These are phyloP conservation scores for Collybia mongolica DNA, from an alignment of 768 basidiomycete species.

Conservation along the genomic window DNA sequence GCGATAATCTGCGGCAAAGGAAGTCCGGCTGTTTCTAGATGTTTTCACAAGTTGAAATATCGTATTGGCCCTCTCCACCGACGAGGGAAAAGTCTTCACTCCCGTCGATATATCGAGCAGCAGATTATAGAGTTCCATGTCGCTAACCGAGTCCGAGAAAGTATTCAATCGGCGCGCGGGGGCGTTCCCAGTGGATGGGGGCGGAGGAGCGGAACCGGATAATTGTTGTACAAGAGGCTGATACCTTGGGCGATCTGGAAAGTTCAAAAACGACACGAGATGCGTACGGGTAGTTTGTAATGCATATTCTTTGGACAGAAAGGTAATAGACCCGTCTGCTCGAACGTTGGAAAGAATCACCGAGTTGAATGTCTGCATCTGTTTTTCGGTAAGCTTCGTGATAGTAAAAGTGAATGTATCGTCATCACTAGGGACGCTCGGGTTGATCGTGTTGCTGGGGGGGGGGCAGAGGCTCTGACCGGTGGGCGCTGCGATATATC, in stretches of 20 bases:
- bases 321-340: conserved; percentile 12
- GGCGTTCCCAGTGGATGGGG: neutral
- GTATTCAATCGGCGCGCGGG: neutral
- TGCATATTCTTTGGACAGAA: conserved; percentile 12
- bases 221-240: neutral
- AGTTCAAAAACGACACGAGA: neutral
- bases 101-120: neutral
- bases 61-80: neutral
- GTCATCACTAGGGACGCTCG: conserved; percentile 4
- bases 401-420: conserved; percentile 19
- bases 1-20: neutral
- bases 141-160: neutral
- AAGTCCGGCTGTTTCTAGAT: neutral
- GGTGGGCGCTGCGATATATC: neutral
- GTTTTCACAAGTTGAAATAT: neutral
- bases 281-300: conserved; percentile 6
- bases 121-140: neutral
- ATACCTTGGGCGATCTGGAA: conserved; percentile 2
- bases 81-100: neutral
- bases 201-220: neutral
- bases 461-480: neutral
- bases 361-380: conserved; percentile 10
- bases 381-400: conserved; percentile 18
- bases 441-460: neutral
- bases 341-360: conserved; percentile 11